Evolutionary conservation across 2,329 filamentous ascomycete species (phyloP).

Genomic region (Cercospora brassicicola): DNA sequence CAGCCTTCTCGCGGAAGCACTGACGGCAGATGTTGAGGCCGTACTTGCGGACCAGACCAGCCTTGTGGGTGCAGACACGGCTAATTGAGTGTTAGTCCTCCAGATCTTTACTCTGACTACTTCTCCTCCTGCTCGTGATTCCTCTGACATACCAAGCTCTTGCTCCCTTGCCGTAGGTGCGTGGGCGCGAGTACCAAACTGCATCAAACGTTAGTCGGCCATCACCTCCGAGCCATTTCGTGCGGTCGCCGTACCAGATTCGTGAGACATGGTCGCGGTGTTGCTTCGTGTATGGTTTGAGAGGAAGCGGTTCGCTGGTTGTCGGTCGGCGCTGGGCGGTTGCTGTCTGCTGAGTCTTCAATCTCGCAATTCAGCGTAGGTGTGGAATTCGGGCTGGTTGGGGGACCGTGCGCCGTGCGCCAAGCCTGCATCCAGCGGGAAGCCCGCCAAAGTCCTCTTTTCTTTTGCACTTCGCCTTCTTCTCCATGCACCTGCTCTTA

Average conservation of each 20-base stretch:
- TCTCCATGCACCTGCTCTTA: not conserved
- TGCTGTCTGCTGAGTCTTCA: slow-evolving; percentile 5
- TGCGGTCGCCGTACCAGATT: slow-evolving; percentile 55
- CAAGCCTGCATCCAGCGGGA: not conserved
- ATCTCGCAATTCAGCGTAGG: slow-evolving; percentile 4
- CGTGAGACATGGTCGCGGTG: slow-evolving; percentile 74
- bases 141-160: slow-evolving; percentile 74
- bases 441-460: not conserved
- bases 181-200: slow-evolving; percentile 98
- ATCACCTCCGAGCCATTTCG: not conserved
- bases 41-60: slow-evolving; percentile 99
- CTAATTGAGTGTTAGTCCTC: slow-evolving; percentile 47
- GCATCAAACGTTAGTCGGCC: slow-evolving; percentile 14
- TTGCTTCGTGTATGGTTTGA: slow-evolving; percentile 12
- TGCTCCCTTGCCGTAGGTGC: slow-evolving; percentile 95
- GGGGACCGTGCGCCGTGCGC: slow-evolving; percentile 1
- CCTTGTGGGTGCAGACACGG: slow-evolving; percentile 88
- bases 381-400: slow-evolving; percentile 10
- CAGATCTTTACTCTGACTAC: slow-evolving; percentile 22
- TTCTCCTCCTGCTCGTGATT: slow-evolving; percentile 11
- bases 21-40: slow-evolving; percentile 80
- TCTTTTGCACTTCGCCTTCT: not conserved
- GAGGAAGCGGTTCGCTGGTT: slow-evolving; percentile 16
- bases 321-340: slow-evolving; percentile 13
- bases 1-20: slow-evolving; percentile 69